Evolutionary conservation across 495 filamentous ascomycete genomes (phyloP), one percentile per base, ranked within the genome.

Genomic region (Annulohypoxylon stygium): DNA sequence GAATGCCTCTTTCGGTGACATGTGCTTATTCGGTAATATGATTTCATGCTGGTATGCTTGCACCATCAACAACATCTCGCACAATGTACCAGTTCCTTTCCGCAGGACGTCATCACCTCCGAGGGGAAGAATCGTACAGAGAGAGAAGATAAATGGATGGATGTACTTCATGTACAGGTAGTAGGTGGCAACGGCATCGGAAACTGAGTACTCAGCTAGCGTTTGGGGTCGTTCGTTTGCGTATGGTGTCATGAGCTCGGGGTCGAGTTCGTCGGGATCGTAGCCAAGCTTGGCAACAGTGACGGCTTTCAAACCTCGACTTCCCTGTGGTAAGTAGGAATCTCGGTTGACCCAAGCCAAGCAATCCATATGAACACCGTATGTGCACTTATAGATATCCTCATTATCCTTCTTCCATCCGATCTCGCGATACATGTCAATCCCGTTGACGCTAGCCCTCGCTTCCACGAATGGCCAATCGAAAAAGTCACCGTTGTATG

Each of bases 141-240:
- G 85, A 0, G 96, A 97, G 86, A 98, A 99, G 80, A 99, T 95
- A 83, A 99, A 99, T 1, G 96, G 96, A 78, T 99, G 96, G 20
- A 99, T 93, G 81, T 99, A 99, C 92, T 99, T 99, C 96, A 98
- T 99, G 84, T 99, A 99, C 48, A 99, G 86, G 77, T 99, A 99
- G 79, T 98, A 99, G 2, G 96, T 99, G 2, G 96, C 96, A 18
- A 99, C 96, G 33, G 96, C 96, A 88, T 99, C 96, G 73, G 96
- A 99, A 50, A 99, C 96, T 0, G 96, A 99, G 82, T 99, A 99
- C 73, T 99, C 96, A 1, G 96, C 94, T 48, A 99, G 82, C 0
- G 92, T 96, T 78, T 99, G 96, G 0, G 96, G 96, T 69, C 93
- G 86, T 82, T 99, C 97, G 66, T 86, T 90, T 12, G 96, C 96